These are phyloP conservation scores for Gracilaria gracilis DNA, from an alignment of 23 red algal species.

Conservation along the genomic window DNA sequence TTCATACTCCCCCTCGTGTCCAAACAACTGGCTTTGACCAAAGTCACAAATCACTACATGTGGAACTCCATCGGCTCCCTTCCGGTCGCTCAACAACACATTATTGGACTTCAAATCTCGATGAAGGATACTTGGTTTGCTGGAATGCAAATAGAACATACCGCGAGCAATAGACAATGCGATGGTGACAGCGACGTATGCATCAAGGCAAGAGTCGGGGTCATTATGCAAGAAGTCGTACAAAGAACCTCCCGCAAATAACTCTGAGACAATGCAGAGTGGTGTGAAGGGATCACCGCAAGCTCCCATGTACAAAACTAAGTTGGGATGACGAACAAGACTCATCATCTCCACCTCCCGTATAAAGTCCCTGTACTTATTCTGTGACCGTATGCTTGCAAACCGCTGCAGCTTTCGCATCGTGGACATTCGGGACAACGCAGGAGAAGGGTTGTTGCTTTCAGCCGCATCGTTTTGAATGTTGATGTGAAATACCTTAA, in stretches of 20 bases:
- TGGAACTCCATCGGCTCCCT: constrained; percentile 37
- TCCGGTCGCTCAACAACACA: constrained; percentile 58
- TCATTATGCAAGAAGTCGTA: constrained; percentile 76
- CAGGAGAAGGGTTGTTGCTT: neutral
- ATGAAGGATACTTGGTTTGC: constrained; percentile 76
- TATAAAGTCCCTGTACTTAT: constrained; percentile 57
- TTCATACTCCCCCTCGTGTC: constrained; percentile 15
- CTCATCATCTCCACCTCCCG: constrained; percentile 71
- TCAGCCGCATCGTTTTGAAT: neutral
- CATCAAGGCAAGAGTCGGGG: neutral
- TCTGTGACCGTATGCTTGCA: constrained; percentile 12
- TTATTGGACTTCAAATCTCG: constrained; percentile 91
- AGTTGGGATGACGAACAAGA: constrained; percentile 78
- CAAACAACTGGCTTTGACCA: constrained; percentile 68
- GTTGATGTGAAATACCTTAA: constrained; percentile 76
- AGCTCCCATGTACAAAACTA: constrained; percentile 84
- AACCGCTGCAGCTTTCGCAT: constrained; percentile 34
- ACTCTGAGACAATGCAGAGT: constrained; percentile 89
- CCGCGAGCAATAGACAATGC: constrained; percentile 75
- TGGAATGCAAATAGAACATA: constrained; percentile 85
- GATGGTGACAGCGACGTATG: constrained; percentile 36
- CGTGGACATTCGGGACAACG: constrained; percentile 16
- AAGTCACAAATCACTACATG: constrained; percentile 91
- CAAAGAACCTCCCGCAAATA: constrained; percentile 81
- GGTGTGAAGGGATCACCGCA: constrained; percentile 60